Percentiles rank a stretch among this genome's conserved stretches.
phyloP scores from a whole-genome alignment of 495 filamentous ascomycete genomes.

The Cryomyces minteri region DNA sequence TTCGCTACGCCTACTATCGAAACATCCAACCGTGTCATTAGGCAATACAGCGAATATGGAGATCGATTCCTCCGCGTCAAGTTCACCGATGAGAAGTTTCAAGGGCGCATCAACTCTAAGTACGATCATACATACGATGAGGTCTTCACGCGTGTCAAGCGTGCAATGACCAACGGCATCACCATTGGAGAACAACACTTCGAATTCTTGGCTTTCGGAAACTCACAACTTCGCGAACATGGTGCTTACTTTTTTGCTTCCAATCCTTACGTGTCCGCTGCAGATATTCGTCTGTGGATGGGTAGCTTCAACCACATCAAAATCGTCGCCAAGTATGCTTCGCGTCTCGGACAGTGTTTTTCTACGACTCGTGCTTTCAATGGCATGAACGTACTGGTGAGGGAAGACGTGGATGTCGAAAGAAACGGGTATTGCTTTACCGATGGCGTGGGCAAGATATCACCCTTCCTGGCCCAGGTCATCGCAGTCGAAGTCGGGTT shows the following conservation, averaged over 20 bases:
- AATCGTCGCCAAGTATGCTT: slow-evolving; percentile 67
- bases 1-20: slow-evolving; percentile 64
- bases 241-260: slow-evolving; percentile 80
- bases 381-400: slow-evolving; percentile 26
- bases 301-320: slow-evolving; percentile 63
- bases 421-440: slow-evolving; percentile 71
- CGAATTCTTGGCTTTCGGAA: slow-evolving; percentile 86
- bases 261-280: slow-evolving; percentile 37
- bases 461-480: slow-evolving; percentile 50
- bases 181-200: slow-evolving; percentile 62
- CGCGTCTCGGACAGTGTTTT: slow-evolving; percentile 85
- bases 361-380: slow-evolving; percentile 67
- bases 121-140: slow-evolving; percentile 41
- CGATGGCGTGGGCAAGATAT: slow-evolving; percentile 91
- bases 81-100: slow-evolving; percentile 66
- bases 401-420: slow-evolving; percentile 42
- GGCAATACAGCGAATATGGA: slow-evolving; percentile 43
- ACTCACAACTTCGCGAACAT: slow-evolving; percentile 85
- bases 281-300: slow-evolving; percentile 79
- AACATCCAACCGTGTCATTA: slow-evolving; percentile 71
- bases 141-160: slow-evolving; percentile 54
- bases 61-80: slow-evolving; percentile 84
- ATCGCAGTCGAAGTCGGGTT: slow-evolving; percentile 45
- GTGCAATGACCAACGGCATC: slow-evolving; percentile 61
- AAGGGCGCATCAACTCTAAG: slow-evolving; percentile 38